Percentiles rank a stretch among this genome's conserved stretches.
Conservation (phyloP, 1,284 basidiomycete species). For the Takashimella koratensis region DNA sequence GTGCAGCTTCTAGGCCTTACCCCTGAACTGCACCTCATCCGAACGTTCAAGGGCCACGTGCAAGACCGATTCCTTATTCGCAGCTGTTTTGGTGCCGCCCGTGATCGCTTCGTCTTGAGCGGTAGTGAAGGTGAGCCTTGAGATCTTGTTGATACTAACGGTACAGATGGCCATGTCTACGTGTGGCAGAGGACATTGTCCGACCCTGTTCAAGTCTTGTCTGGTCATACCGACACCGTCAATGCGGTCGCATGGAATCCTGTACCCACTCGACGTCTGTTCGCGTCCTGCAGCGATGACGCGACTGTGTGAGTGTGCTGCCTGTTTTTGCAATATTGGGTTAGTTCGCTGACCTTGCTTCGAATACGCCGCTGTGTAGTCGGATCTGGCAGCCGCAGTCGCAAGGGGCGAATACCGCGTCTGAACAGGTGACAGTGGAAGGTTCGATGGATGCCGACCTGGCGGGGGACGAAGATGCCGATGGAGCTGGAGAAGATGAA, state of each 20-base stretch:
- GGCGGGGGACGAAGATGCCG: neutral
- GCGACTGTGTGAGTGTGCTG: conserved; percentile 56
- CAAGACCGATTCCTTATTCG: conserved; percentile 80
- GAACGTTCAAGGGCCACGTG: conserved; percentile 75
- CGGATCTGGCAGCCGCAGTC: conserved; percentile 18
- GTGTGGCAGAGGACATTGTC: conserved; percentile 91
- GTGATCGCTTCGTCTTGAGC: conserved; percentile 83
- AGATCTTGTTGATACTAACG: conserved; percentile 39
- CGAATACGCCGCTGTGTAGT: neutral
- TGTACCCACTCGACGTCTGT: conserved; percentile 68
- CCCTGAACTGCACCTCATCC: conserved; percentile 60
- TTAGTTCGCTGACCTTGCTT: conserved; percentile 1
- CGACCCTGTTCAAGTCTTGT: conserved; percentile 71
- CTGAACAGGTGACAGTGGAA: neutral
- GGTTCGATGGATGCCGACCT: neutral
- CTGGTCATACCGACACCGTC: conserved; percentile 82
- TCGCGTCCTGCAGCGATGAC: conserved; percentile 91
- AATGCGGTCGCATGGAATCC: conserved; percentile 98
- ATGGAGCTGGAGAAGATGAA: neutral
- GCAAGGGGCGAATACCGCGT: neutral
- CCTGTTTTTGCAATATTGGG: neutral
- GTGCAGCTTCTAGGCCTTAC: conserved; percentile 81
- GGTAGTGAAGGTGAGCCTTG: conserved; percentile 97
- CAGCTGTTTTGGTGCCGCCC: conserved; percentile 89
- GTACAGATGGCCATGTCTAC: conserved; percentile 79